Percentiles rank a stretch among this genome's conserved stretches.
Conservation (phyloP, 2,329 filamentous ascomycete species). For the Sclerotinia subarctica region DNA sequence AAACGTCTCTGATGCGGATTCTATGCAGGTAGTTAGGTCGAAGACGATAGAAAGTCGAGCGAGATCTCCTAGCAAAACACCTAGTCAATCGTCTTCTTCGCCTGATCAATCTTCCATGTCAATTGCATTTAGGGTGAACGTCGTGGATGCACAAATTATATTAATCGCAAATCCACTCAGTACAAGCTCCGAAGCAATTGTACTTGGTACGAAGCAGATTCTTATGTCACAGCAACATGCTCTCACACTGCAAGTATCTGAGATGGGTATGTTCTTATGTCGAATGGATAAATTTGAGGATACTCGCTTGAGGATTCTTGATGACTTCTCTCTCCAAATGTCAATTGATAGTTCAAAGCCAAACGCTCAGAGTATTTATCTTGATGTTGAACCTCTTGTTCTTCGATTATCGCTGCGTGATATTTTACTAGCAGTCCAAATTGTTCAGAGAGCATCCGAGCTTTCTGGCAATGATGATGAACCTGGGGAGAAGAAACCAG, state of each 20-base stretch:
- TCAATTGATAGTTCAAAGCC: conserved; percentile 70
- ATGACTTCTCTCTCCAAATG: conserved; percentile 90
- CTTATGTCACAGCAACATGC: conserved; percentile 92
- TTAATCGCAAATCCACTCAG: conserved; percentile 92
- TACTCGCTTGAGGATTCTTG: conserved; percentile 83
- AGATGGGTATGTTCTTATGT: conserved; percentile 97
- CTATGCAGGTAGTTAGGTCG: conserved; percentile 39
- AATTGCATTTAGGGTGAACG: conserved; percentile 84
- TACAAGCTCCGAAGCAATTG: conserved; percentile 89
- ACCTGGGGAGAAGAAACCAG: conserved; percentile 41
- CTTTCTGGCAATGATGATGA: conserved; percentile 65
- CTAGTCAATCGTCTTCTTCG: conserved; percentile 34
- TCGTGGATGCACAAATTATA: conserved; percentile 95
- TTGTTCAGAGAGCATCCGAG: conserved; percentile 85
- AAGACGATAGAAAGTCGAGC: conserved; percentile 13
- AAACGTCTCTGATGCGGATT: conserved; percentile 59
- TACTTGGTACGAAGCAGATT: conserved; percentile 89
- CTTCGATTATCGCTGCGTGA: conserved; percentile 87
- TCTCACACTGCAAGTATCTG: conserved; percentile 85
- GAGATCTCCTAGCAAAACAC: conserved; percentile 32
- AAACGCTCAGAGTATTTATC: conserved; percentile 72
- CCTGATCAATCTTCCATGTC: conserved; percentile 54
- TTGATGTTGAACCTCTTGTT: conserved; percentile 88
- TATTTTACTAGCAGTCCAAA: conserved; percentile 90
- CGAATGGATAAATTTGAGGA: conserved; percentile 98